Evolutionary conservation across 148 eudicot genomes (phyloP).

Genomic region (Vaccinium myrtillus): DNA sequence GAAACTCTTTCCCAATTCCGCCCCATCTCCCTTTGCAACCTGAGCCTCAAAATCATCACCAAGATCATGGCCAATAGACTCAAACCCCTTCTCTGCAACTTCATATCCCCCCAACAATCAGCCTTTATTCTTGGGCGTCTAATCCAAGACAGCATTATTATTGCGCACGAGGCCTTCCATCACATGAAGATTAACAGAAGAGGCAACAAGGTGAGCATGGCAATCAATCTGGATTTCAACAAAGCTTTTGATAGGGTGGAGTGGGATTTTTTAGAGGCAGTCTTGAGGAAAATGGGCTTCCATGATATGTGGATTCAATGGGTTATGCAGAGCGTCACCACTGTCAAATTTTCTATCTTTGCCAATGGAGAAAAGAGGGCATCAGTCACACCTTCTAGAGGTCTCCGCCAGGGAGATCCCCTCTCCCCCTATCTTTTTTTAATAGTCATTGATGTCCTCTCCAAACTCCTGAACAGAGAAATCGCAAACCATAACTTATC

Average conservation of each 20-base stretch:
- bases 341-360: fast-evolving
- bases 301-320: not conserved
- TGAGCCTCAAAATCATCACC: no score
- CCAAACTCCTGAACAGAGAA: no score
- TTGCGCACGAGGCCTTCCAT: not conserved
- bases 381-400: not conserved
- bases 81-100: no score
- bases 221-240: not conserved
- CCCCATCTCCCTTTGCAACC: no score
- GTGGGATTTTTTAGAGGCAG: not conserved
- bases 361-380: fast-evolving
- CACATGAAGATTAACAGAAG: no score
- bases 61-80: no score
- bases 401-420: not conserved
- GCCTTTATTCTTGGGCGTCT: not conserved
- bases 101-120: not conserved
- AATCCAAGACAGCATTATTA: not conserved
- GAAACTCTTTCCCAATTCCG: no score
- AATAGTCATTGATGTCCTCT: no score
- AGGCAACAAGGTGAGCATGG: not conserved
- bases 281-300: not conserved
- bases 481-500: no score
- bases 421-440: not conserved
- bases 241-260: not conserved
- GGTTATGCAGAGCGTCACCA: not conserved